Evolutionary conservation across 306 rosid genomes (phyloP), one percentile per base, ranked within the genome.

Genomic region (Malus asiatica): DNA sequence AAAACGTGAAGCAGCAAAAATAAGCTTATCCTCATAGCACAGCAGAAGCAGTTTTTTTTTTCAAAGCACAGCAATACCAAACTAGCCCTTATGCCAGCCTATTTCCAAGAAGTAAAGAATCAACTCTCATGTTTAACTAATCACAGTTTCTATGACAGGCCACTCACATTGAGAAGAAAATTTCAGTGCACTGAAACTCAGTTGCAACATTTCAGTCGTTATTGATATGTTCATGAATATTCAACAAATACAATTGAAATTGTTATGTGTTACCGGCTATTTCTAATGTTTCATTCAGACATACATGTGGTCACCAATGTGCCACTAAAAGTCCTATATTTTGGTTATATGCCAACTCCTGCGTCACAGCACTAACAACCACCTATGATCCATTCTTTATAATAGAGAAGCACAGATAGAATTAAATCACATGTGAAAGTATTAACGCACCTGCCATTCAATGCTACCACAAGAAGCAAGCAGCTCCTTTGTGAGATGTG

Each of bases 381-480:
- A 20, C 42, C 40, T 33, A 67, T 71, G 2, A 57, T 55, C 12
- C 23, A 29, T 44, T n/a, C 18, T 2, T 48, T 23, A 18, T 44
- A 3, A 16, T 12, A 73, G 11, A 15, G 70, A 27, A 52, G n/a
- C 25, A 57, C 8, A 15, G 52, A 35, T 12, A 71, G 44, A 32
- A 52, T 23, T 20, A 46, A 20, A 67, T 38, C 11, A 67, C 42
- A 40, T 10, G 44, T 66, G 40, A 6, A 0, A 16, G 51, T 51
- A 46, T 29, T 42, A 20, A 32, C 46, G 71, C 88, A 96, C 99
- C 98, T 96, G 98, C 99, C 99, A 96, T 46, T 84, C 98, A 80
- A 90, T 83, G 83, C 97, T 90, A 71, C 86, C 97, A 79, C 98
- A 90, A 76, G 63, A 65, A 77, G 94, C 66, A 75, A 90, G 74